Evolutionary conservation across 2,329 filamentous ascomycete species (phyloP).

Genomic region (Aureobasidium sp.): DNA sequence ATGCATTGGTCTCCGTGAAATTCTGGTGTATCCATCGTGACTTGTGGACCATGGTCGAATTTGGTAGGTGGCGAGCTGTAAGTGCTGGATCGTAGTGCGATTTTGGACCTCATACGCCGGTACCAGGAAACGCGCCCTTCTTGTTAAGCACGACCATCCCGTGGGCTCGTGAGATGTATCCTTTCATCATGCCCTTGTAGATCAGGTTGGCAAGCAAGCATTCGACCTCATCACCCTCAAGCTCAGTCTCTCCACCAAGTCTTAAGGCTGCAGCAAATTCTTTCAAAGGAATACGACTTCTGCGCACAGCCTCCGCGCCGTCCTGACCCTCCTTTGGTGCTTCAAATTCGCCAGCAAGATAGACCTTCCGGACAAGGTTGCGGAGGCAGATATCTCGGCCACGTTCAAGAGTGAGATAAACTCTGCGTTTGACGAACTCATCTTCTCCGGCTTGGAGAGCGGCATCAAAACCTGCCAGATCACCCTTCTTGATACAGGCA

Average conservation of each 20-base stretch:
- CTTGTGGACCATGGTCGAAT: neutral
- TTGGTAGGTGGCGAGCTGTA: neutral
- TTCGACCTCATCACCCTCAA: conserved; percentile 79
- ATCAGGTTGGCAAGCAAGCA: conserved; percentile 94
- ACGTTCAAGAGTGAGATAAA: conserved; percentile 90
- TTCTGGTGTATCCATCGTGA: neutral
- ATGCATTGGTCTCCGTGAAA: neutral
- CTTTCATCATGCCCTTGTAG: conserved; percentile 73
- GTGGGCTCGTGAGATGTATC: conserved; percentile 88
- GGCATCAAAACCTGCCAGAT: conserved; percentile 75
- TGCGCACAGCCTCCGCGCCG: conserved; percentile 49
- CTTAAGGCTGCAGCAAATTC: conserved; percentile 83
- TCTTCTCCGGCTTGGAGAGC: conserved; percentile 76
- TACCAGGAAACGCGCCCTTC: conserved; percentile 86
- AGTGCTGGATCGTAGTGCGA: too few relatives aligned
- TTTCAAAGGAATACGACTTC: conserved; percentile 70
- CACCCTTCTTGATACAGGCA: conserved; percentile 70
- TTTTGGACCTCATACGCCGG: conserved; percentile 49
- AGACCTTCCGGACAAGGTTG: conserved; percentile 88
- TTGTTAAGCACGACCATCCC: conserved; percentile 91
- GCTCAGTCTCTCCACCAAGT: conserved; percentile 50
- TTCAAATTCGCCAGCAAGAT: conserved; percentile 75
- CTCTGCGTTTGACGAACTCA: conserved; percentile 87
- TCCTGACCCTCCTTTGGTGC: conserved; percentile 60
- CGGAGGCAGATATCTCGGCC: conserved; percentile 86